Evolutionary conservation across 2,329 filamentous ascomycete genomes (phyloP).

Genomic region (Fusarium mundagurra): DNA sequence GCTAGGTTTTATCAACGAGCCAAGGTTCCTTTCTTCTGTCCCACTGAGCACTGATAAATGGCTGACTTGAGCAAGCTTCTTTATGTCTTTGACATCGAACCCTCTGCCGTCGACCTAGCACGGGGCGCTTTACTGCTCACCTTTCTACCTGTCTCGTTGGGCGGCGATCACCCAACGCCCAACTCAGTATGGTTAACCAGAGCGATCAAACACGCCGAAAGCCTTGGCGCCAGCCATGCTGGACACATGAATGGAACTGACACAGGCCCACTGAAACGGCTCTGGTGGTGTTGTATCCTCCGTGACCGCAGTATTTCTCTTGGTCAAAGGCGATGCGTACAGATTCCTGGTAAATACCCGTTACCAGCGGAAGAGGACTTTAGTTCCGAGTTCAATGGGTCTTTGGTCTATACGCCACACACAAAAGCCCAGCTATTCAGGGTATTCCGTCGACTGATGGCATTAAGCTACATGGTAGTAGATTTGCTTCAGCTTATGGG

Average conservation of each 20-base stretch:
- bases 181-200: neutral
- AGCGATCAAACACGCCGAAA: neutral
- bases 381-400: neutral
- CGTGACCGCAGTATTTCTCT: neutral
- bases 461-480: neutral
- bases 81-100: neutral
- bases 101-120: neutral
- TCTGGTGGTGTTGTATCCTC: neutral
- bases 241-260: neutral
- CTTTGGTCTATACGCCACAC: neutral
- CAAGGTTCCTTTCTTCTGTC: neutral
- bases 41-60: fast-evolving
- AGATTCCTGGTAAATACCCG: neutral
- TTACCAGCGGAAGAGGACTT: neutral
- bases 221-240: neutral
- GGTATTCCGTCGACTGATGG: neutral
- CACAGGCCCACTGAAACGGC: neutral
- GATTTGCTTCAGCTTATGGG: neutral
- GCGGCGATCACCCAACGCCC: neutral
- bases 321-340: neutral
- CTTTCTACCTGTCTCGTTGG: neutral
- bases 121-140: neutral
- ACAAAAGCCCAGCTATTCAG: neutral
- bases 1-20: neutral
- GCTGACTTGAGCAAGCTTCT: neutral